A percentile compares a stretch with the other conserved stretches of the same genome.
phyloP scores from a whole-genome alignment of 257 asterid species.

The Voacanga thouarsii region DNA sequence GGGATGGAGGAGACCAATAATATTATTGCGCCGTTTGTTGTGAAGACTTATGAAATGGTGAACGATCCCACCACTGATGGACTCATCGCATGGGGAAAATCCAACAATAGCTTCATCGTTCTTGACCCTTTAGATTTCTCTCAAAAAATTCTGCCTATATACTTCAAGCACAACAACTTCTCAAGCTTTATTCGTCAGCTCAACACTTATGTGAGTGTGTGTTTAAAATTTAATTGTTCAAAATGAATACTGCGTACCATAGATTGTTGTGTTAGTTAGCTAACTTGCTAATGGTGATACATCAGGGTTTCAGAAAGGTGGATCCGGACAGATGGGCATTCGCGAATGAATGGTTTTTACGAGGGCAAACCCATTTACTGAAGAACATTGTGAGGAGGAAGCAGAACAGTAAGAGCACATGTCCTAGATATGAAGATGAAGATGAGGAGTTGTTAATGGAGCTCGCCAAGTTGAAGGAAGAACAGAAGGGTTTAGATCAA shows the following conservation, averaged over 20 bases:
- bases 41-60: conserved; percentile 89
- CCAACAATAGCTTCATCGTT: conserved; percentile 62
- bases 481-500: conserved; percentile 56
- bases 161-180: conserved; percentile 87
- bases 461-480: conserved; percentile 49
- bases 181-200: conserved; percentile 95
- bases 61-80: conserved; percentile 55
- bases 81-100: conserved; percentile 61
- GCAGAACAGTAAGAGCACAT: conserved; percentile 21
- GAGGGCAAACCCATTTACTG: conserved; percentile 68
- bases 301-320: conserved; percentile 78
- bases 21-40: conserved; percentile 59
- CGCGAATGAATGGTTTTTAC: conserved; percentile 84
- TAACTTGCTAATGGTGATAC: background rate
- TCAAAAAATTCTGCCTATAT: conserved; percentile 59
- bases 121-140: conserved; percentile 68
- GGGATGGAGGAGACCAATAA: conserved; percentile 42
- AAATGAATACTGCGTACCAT: background rate
- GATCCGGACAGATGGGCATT: conserved; percentile 92
- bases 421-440: conserved; percentile 30
- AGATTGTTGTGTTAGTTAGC: background rate
- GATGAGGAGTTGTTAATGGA: conserved; percentile 40
- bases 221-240: background rate
- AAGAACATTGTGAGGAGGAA: conserved; percentile 61
- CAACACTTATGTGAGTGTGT: conserved; percentile 79